These are phyloP conservation scores for Xylariaceae sp. DNA, from an alignment of 2,329 filamentous ascomycete species.

Conservation along the genomic window DNA sequence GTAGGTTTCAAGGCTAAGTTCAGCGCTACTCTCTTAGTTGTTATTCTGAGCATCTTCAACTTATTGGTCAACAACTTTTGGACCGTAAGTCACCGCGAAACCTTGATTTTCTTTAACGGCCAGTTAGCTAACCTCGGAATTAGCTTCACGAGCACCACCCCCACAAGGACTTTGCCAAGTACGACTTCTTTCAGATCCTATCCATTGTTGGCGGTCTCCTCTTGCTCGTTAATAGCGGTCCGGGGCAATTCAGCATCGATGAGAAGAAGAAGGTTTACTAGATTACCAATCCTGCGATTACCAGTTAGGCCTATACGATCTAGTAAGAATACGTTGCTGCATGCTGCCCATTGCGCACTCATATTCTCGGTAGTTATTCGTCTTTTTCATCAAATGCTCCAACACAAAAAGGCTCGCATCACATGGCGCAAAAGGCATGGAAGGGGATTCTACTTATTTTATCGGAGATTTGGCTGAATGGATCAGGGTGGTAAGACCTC, in stretches of 20 bases:
- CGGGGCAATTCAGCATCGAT: conserved; percentile 96
- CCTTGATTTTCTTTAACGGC: neutral
- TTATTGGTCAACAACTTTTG: conserved; percentile 99
- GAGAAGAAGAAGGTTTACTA: conserved; percentile 99
- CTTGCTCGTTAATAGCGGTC: conserved; percentile 97
- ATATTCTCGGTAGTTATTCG: conserved; percentile 8
- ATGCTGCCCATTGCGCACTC: conserved; percentile 10
- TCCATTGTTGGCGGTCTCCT: conserved; percentile 97
- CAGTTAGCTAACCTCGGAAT: conserved; percentile 36
- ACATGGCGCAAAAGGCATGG: conserved; percentile 30
- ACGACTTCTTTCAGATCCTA: conserved; percentile 99
- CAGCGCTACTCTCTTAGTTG: conserved; percentile 91
- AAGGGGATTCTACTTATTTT: conserved; percentile 21
- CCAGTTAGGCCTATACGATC: conserved; percentile 5
- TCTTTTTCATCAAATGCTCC: conserved; percentile 18
- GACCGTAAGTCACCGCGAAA: conserved; percentile 73
- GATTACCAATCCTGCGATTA: conserved; percentile 14
- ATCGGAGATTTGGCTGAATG: conserved; percentile 20
- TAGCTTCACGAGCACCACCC: conserved; percentile 97
- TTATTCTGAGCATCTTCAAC: conserved; percentile 97
- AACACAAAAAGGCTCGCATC: conserved; percentile 26
- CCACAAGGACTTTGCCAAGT: conserved; percentile 99
- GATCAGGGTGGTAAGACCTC: conserved; percentile 11
- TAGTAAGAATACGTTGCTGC: conserved; percentile 20
- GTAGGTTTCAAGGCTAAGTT: conserved; percentile 99